Conservation (phyloP, 768 basidiomycete species). For the Chalciporus sphaerocephalus region DNA sequence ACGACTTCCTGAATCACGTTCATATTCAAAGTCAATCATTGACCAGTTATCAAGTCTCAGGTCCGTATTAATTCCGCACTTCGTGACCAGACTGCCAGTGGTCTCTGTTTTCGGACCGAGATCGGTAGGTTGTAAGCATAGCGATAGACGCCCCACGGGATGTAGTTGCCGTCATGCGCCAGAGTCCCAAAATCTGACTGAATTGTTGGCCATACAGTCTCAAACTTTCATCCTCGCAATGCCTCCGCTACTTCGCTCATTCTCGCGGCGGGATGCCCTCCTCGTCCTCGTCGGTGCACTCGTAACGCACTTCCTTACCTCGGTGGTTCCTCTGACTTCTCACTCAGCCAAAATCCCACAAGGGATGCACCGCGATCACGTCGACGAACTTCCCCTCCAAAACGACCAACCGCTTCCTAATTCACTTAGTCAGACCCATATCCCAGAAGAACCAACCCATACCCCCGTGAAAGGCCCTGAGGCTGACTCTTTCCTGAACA, state of each 20-base stretch:
- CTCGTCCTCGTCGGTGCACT: constrained; percentile 57
- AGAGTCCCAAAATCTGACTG: background rate
- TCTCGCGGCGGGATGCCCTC: constrained; percentile 55
- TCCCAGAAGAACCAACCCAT: background rate
- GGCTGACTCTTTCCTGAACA: background rate
- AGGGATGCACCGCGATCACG: constrained; percentile 8
- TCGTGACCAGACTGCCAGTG: no score
- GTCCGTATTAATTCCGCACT: no score
- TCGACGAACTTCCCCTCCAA: background rate
- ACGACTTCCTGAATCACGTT: no score
- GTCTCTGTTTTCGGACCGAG: no score
- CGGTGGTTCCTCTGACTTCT: constrained; percentile 33
- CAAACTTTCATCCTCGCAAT: constrained; percentile 16
- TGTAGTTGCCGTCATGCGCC: background rate
- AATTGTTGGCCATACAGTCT: background rate
- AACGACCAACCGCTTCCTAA: constrained; percentile 5
- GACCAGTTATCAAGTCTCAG: no score
- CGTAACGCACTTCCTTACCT: constrained; percentile 49
- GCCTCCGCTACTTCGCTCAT: constrained; percentile 36
- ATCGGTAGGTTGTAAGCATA: no score
- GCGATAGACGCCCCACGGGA: background rate
- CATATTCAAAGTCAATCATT: no score
- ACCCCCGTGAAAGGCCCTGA: background rate
- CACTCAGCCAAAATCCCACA: constrained; percentile 33
- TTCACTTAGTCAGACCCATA: background rate